These are phyloP conservation scores for Colletotrichum sp. DNA, from an alignment of 2,329 filamentous ascomycete species.

Conservation along the genomic window DNA sequence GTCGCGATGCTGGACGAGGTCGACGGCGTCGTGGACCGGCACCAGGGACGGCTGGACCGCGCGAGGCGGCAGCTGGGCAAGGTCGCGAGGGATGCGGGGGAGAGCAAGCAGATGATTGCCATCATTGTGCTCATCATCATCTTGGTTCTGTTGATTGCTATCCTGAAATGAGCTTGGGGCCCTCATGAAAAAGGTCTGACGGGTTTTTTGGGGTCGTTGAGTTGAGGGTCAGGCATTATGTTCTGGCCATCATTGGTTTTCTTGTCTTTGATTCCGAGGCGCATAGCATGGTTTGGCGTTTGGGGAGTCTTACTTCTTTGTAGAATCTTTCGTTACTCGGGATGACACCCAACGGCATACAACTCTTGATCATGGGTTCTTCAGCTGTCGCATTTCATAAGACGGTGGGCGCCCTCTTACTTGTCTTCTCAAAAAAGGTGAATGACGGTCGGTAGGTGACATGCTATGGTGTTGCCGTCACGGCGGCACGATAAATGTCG, in stretches of 20 bases:
- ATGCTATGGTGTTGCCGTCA: background rate
- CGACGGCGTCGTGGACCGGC: conserved; percentile 81
- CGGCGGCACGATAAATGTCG: background rate
- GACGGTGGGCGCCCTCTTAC: background rate
- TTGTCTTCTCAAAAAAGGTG: background rate
- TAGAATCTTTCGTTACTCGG: background rate
- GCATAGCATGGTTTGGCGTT: conserved; percentile 22
- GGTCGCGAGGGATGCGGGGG: conserved; percentile 76
- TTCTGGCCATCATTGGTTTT: background rate
- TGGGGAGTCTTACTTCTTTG: background rate
- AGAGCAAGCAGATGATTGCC: conserved; percentile 86
- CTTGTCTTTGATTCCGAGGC: background rate
- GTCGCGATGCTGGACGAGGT: conserved; percentile 89
- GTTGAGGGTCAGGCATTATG: conserved; percentile 42
- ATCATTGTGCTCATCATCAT: conserved; percentile 85
- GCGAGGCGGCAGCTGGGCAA: conserved; percentile 75
- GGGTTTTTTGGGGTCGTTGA: background rate
- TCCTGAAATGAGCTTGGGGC: conserved; percentile 70
- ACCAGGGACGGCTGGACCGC: conserved; percentile 76
- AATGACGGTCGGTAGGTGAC: background rate
- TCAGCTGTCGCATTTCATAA: background rate
- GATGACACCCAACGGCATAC: background rate
- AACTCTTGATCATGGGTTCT: background rate
- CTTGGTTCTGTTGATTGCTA: conserved; percentile 80
- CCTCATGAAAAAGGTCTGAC: background rate